phyloP scores from a whole-genome alignment of 768 basidiomycete species.

The Psilocybe azurescens region DNA sequence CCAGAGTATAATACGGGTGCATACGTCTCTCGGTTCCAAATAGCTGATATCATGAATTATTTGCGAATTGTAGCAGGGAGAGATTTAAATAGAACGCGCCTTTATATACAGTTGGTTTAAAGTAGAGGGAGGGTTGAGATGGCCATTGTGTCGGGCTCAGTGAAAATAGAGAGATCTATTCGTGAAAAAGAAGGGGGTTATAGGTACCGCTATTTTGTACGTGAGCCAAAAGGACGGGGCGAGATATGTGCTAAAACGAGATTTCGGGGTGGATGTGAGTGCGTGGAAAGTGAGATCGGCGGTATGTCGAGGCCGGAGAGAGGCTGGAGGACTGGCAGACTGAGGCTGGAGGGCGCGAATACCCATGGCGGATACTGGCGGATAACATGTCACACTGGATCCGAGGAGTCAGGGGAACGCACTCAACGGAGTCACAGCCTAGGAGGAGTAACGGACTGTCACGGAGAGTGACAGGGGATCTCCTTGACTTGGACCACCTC shows the following conservation, averaged over 20 bases:
- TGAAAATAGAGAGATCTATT: slow-evolving; percentile 6
- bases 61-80: not conserved
- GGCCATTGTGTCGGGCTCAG: not conserved
- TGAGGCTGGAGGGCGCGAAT: not conserved
- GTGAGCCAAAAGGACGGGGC: not conserved
- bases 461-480: slow-evolving; percentile 5
- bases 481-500: not conserved
- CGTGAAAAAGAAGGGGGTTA: slow-evolving; percentile 1
- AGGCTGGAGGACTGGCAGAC: too few relatives aligned
- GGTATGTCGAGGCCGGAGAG: not conserved
- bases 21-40: slow-evolving; percentile 12
- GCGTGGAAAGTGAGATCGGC: not conserved
- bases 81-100: slow-evolving; percentile 2
- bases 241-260: slow-evolving; percentile 3
- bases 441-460: slow-evolving; percentile 8
- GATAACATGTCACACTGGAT: not conserved
- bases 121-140: slow-evolving; percentile 1
- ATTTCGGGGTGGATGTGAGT: not conserved
- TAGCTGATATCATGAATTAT: slow-evolving; percentile 1
- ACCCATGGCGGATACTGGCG: too few relatives aligned
- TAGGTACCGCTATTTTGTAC: slow-evolving; percentile 11
- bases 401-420: not conserved
- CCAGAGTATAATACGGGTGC: slow-evolving; percentile 2
- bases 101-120: not conserved
- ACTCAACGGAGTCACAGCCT: not conserved